Evolutionary conservation across 192 early-diverging fungal genomes (phyloP).

Genomic region (Linnemannia hyalina): DNA sequence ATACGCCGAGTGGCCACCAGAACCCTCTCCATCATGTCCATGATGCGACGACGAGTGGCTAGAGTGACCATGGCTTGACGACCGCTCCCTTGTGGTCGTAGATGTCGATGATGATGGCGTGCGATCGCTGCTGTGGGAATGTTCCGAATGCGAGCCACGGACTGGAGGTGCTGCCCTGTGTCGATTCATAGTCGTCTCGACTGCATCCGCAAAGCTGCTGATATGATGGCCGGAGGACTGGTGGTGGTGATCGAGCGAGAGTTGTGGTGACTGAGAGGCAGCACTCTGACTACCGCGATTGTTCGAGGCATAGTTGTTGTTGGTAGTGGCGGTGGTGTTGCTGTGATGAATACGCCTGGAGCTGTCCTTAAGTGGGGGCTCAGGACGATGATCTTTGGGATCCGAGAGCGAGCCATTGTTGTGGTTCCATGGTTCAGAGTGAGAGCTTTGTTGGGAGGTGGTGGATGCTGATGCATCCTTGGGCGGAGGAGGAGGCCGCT

Average conservation of each 20-base stretch:
- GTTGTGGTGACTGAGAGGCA: constrained; percentile 19
- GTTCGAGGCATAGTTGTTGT: not conserved
- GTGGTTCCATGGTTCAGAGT: not conserved
- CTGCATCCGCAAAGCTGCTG: constrained; percentile 26
- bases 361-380: constrained; percentile 38
- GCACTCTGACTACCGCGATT: not conserved
- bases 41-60: not conserved
- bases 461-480: constrained; percentile 15
- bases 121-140: not conserved
- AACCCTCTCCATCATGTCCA: not conserved
- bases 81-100: constrained; percentile 10
- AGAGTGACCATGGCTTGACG: constrained; percentile 12
- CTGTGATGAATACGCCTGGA: constrained; percentile 15
- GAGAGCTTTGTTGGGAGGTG: not conserved
- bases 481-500: constrained; percentile 41
- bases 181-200: constrained; percentile 33
- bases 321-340: not conserved
- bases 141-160: constrained; percentile 5
- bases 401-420: constrained; percentile 10
- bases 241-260: constrained; percentile 32
- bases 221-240: constrained; percentile 14
- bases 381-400: constrained; percentile 22
- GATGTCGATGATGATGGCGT: not conserved
- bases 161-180: constrained; percentile 11
- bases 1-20: not conserved